Percentiles rank a stretch among this genome's conserved stretches.
phyloP scores from a whole-genome alignment of 2,329 filamentous ascomycete species.

The Paramyrothecium sp. region DNA sequence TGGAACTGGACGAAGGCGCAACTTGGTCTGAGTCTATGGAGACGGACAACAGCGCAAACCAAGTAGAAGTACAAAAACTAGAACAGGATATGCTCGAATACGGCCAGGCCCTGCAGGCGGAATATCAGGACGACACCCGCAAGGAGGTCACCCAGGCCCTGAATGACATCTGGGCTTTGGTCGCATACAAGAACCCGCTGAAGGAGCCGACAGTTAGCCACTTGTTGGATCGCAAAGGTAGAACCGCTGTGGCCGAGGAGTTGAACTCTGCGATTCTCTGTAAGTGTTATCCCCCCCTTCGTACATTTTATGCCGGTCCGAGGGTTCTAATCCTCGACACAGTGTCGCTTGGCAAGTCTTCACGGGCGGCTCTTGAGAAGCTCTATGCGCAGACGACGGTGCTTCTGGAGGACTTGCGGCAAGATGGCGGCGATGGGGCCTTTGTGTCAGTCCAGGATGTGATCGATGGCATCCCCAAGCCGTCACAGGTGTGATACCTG shows the following conservation, averaged over 20 bases:
- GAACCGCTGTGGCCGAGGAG: constrained; percentile 83
- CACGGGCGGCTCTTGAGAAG: constrained; percentile 79
- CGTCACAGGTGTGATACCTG: constrained; percentile 26
- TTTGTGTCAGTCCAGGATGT: constrained; percentile 67
- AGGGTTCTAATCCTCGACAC: constrained; percentile 14
- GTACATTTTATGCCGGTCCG: neutral
- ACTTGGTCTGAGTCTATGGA: constrained; percentile 50
- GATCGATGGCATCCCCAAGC: constrained; percentile 44
- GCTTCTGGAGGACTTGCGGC: constrained; percentile 77
- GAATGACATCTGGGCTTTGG: constrained; percentile 80
- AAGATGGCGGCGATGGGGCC: constrained; percentile 76
- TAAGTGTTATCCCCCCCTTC: constrained; percentile 42
- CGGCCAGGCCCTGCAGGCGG: constrained; percentile 72
- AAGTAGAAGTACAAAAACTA: constrained; percentile 41
- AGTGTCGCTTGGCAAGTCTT: constrained; percentile 91
- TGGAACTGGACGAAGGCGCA: constrained; percentile 40
- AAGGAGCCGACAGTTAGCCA: constrained; percentile 73
- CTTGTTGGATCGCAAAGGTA: constrained; percentile 72
- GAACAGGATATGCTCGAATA: constrained; percentile 73
- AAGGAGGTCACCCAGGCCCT: constrained; percentile 72
- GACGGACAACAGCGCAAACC: constrained; percentile 43
- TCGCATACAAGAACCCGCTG: constrained; percentile 82
- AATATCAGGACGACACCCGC: constrained; percentile 72
- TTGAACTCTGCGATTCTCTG: constrained; percentile 90
- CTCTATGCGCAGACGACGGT: constrained; percentile 84